Conservation (phyloP, 2,329 filamentous ascomycete species). For the Colletotrichum echinochloae region DNA sequence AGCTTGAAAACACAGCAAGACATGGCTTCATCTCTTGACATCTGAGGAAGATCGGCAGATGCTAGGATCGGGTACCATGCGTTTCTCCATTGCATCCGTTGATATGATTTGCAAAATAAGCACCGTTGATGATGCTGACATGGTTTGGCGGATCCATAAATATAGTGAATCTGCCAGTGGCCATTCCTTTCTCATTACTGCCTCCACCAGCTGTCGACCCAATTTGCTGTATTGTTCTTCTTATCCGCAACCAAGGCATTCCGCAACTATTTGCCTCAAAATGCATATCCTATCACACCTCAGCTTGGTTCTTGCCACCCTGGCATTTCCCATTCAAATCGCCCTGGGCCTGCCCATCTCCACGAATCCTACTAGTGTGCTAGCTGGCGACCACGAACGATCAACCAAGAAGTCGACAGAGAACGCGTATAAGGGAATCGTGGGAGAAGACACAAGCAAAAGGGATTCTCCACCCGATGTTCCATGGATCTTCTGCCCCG, state of each 20-base stretch:
- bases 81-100: no score
- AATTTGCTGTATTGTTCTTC: no score
- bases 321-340: not conserved
- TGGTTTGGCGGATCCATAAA: no score
- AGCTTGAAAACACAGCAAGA: not conserved
- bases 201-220: no score
- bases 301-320: not conserved
- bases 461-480: no score
- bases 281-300: not conserved
- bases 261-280: no score
- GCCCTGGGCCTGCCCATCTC: not conserved
- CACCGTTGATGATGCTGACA: no score
- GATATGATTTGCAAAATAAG: no score
- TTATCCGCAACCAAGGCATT: no score
- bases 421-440: not conserved
- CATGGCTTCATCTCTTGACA: no score
- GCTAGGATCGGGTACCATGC: no score
- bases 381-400: not conserved
- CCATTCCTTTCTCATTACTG: not conserved
- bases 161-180: not conserved
- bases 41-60: no score
- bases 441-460: not conserved
- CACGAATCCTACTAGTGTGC: not conserved
- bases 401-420: not conserved
- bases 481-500: not conserved